A percentile compares a stretch with the other conserved stretches of the same genome.
Conservation (phyloP, 192 early-diverging fungal genomes). For the Phlyctochytrium bullatum region DNA sequence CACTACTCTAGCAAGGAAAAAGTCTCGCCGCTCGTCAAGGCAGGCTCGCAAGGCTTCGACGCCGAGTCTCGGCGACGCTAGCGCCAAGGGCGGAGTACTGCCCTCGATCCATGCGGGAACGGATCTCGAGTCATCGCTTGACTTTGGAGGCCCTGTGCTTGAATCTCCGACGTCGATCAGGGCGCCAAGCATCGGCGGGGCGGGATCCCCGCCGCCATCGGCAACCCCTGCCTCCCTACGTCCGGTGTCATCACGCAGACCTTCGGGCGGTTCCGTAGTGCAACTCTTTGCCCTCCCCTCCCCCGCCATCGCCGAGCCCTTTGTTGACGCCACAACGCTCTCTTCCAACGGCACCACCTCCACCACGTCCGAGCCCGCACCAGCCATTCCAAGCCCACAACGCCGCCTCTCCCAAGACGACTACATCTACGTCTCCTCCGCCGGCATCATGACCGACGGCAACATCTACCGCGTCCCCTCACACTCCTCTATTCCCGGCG, state of each 20-base stretch:
- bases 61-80: too few relatives aligned
- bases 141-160: too few relatives aligned
- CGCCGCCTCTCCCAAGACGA: background rate
- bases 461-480: background rate
- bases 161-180: background rate
- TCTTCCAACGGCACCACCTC: background rate
- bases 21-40: background rate
- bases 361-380: background rate
- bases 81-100: too few relatives aligned
- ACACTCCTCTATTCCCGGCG: background rate
- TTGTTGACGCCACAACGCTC: background rate
- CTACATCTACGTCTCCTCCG: conserved; percentile 2
- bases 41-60: background rate
- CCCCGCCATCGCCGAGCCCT: background rate
- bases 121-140: background rate
- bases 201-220: too few relatives aligned
- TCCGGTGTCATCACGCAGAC: too few relatives aligned
- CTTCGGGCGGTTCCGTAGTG: too few relatives aligned
- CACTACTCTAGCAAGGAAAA: background rate
- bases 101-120: background rate
- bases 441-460: background rate
- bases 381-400: too few relatives aligned
- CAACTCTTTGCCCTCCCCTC: background rate
- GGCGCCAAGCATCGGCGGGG: too few relatives aligned
- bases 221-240: too few relatives aligned